Evolutionary conservation across 768 basidiomycete genomes (phyloP).

Genomic region (Suillus cothurnatus): DNA sequence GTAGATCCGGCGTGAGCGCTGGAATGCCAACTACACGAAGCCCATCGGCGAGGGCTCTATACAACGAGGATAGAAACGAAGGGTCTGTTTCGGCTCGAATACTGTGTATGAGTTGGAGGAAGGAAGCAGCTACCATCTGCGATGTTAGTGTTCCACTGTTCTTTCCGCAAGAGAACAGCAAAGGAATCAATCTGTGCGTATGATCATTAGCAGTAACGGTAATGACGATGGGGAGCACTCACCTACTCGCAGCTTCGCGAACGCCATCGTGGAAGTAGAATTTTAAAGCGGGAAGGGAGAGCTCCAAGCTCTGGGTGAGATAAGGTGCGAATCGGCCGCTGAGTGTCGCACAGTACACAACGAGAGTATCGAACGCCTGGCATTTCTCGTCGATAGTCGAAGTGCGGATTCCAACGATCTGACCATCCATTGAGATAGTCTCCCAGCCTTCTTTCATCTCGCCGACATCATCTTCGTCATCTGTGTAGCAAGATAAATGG

Average conservation of each 20-base stretch:
- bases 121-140: conserved; percentile 68
- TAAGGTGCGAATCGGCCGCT: conserved; percentile 71
- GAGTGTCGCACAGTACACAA: conserved; percentile 76
- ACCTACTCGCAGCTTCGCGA: conserved; percentile 76
- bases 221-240: conserved; percentile 25
- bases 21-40: conserved; percentile 59
- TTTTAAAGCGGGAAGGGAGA: conserved; percentile 67
- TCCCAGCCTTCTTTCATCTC: conserved; percentile 78
- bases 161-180: conserved; percentile 71
- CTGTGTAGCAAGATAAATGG: conserved; percentile 26
- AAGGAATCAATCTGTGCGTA: conserved; percentile 62
- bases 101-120: conserved; percentile 63
- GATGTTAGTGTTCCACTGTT: conserved; percentile 62
- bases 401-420: conserved; percentile 75
- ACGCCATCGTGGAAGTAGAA: conserved; percentile 90
- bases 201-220: not conserved
- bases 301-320: conserved; percentile 67
- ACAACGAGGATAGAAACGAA: conserved; percentile 77
- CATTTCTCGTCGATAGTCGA: conserved; percentile 86
- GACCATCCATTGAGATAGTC: conserved; percentile 76
- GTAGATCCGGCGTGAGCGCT: conserved; percentile 55
- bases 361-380: conserved; percentile 84
- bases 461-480: conserved; percentile 55
- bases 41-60: conserved; percentile 67
- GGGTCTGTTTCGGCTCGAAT: conserved; percentile 71